Base-by-base conservation (phyloP, 108 stramenopile genomes). In the Discostella pseudostelligera region DNA sequence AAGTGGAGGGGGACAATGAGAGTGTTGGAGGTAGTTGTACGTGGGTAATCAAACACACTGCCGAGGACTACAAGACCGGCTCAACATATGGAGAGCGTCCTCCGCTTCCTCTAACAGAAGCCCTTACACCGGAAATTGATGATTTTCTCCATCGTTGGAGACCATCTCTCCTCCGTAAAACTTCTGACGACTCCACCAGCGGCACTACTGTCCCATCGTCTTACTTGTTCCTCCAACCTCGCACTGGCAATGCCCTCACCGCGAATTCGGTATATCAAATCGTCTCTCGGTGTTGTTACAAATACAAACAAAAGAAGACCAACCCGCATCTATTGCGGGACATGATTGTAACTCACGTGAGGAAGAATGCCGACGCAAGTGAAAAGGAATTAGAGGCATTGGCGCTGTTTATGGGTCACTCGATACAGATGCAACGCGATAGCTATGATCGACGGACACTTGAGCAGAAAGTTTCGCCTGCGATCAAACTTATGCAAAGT, bases 371-470 rank as follows among this genome's bases (percentile, higher is more conserved):
- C 14, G 74, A 90, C 63, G 92, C 89, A 0, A 83, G 83, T 14
- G 92, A 93, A 47, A 86, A 89, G 59, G 85, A 90, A 55, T 60
- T 93, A 53, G 92, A 93, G 67, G 89, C 89, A 1, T 55, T 93
- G 49, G 92, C 92, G 1, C 71, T 93, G 40, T 93, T 78, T 61
- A 93, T 93, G 92, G 92, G 92, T 0, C 92, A 93, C 67, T 84
- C 83, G 19, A 81, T 93, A 17, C 65, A 72, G 46, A 90, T 93
- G 92, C 92, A 94, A 71, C 67, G 88, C n/a, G 79, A 83, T 4
- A 88, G 87, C 22, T 93, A 93, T 48, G 92, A 93, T 71, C 69
- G 88, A 29, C 71, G 92, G 9, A 94, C 92, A 8, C 54, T 94
- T 20, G 78, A 65, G n/a, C 77, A 76, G 16, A 94, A 94, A 65